phyloP scores from a whole-genome alignment of 192 early-diverging fungal genomes.

The Umbelopsis isabellina region DNA sequence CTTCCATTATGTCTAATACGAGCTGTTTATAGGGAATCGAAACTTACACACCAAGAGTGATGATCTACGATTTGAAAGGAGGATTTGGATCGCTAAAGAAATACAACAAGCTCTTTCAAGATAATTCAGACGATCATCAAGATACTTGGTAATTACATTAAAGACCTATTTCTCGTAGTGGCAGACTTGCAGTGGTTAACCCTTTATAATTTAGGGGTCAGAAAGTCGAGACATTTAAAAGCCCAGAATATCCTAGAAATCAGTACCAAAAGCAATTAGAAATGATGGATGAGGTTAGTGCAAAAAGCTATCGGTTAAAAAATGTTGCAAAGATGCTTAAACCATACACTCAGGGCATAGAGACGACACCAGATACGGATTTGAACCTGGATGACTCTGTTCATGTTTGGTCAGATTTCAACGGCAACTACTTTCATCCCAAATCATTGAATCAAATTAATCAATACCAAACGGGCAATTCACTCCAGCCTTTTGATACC shows the following conservation, averaged over 20 bases:
- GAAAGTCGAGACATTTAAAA: conserved; percentile 16
- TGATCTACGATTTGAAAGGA: conserved; percentile 84
- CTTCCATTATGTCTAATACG: not conserved
- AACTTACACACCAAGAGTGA: conserved; percentile 74
- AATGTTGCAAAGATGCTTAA: not conserved
- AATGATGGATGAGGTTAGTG: conserved; percentile 31
- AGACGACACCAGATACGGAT: conserved; percentile 43
- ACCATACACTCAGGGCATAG: not conserved
- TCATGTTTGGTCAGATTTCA: conserved; percentile 83
- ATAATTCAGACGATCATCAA: conserved; percentile 3
- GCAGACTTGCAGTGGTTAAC: not conserved
- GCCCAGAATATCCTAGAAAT: conserved; percentile 22
- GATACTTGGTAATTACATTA: conserved; percentile 29
- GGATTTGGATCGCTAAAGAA: conserved; percentile 44
- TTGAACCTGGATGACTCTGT: conserved; percentile 57
- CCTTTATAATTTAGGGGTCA: conserved; percentile 22
- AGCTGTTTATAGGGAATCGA: conserved; percentile 55
- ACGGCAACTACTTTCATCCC: conserved; percentile 74
- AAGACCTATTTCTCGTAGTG: not conserved
- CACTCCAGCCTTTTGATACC: conserved; percentile 56
- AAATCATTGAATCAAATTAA: conserved; percentile 56
- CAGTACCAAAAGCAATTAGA: conserved; percentile 39
- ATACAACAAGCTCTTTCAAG: conserved; percentile 36
- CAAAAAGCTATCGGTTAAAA: too few species aligned
- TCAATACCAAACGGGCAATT: conserved; percentile 47